Percentiles rank a stretch among this genome's conserved stretches.
These are phyloP conservation scores for Kwoniella heveanensis DNA, from an alignment of 768 basidiomycete species.

Conservation along the genomic window DNA sequence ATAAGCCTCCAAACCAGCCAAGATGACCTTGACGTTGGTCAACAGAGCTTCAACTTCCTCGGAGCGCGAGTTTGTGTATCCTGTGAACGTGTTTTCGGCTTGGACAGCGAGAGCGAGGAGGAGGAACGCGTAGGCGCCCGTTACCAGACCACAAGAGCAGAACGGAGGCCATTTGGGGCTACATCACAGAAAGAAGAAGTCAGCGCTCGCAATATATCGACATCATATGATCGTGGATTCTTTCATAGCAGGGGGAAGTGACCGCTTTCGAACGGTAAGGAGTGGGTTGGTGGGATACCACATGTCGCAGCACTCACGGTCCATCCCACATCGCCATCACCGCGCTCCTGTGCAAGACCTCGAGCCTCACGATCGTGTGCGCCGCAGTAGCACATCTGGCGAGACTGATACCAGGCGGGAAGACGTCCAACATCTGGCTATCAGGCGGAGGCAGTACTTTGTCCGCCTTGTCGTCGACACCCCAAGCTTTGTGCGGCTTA, in stretches of 20 bases:
- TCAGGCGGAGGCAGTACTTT: conserved; percentile 24
- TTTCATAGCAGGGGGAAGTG: too few relatives aligned
- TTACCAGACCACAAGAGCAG: conserved; percentile 54
- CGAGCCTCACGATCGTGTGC: conserved; percentile 53
- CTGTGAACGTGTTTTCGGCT: conserved; percentile 38
- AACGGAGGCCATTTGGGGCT: conserved; percentile 55
- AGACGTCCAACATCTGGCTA: conserved; percentile 27
- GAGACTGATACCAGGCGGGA: conserved; percentile 53
- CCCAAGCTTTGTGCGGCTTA: conserved; percentile 54
- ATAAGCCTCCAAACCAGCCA: conserved; percentile 54
- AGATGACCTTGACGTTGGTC: conserved; percentile 55
- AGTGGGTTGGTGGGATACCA: too few relatives aligned
- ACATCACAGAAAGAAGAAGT: too few relatives aligned
- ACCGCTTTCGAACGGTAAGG: too few relatives aligned
- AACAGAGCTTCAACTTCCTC: conserved; percentile 53
- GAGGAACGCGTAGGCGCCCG: conserved; percentile 54
- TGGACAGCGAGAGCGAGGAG: conserved; percentile 53
- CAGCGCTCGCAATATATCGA: too few relatives aligned
- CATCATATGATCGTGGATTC: too few relatives aligned
- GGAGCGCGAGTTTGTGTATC: conserved; percentile 18
- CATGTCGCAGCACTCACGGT: conserved; percentile 39
- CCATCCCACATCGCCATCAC: conserved; percentile 52
- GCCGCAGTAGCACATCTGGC: conserved; percentile 53
- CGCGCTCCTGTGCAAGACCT: conserved; percentile 53
- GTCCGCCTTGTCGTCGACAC: conserved; percentile 45